A percentile compares a stretch with the other conserved stretches of the same genome.
phyloP scores from a whole-genome alignment of 2,329 filamentous ascomycete genomes.

The Leptographium flavum region DNA sequence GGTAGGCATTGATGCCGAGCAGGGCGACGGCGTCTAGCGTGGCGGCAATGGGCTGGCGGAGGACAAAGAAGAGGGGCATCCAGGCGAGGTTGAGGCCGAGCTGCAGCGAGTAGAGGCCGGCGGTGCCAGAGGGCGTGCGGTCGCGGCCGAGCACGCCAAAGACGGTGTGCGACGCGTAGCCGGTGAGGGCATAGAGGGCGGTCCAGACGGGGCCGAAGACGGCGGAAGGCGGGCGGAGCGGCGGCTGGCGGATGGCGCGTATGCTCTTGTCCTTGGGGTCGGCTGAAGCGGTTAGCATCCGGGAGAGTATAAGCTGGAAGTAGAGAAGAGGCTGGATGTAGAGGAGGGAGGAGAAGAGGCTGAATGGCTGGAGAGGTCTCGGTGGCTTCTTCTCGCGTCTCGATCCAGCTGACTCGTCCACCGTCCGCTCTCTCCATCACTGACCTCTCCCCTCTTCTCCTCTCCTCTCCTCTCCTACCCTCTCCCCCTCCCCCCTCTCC shows the following conservation, averaged over 20 bases:
- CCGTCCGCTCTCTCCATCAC: no score
- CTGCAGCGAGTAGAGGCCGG: conserved; percentile 75
- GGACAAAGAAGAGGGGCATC: conserved; percentile 88
- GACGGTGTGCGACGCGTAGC: conserved; percentile 74
- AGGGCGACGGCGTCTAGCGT: conserved; percentile 62
- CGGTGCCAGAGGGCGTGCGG: conserved; percentile 49
- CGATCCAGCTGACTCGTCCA: no score
- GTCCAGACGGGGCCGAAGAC: conserved; percentile 55
- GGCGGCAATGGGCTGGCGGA: conserved; percentile 58
- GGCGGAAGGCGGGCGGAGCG: conserved; percentile 43
- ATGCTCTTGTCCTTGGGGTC: conserved; percentile 2
- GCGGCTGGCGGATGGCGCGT: conserved; percentile 46
- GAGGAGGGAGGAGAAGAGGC: neutral
- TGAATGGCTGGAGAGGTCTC: neutral
- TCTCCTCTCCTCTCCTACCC: neutral
- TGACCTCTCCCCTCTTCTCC: neutral
- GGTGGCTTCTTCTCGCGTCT: neutral
- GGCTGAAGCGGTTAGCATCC: conserved; percentile 6
- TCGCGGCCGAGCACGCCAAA: conserved; percentile 47
- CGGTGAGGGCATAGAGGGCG: conserved; percentile 62
- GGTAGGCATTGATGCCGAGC: conserved; percentile 55
- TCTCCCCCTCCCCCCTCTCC: neutral
- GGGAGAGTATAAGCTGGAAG: neutral
- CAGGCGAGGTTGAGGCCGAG: conserved; percentile 73
- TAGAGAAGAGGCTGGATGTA: neutral